phyloP scores from a whole-genome alignment of 108 stramenopile genomes.

The Nannochloropsis granulata region DNA sequence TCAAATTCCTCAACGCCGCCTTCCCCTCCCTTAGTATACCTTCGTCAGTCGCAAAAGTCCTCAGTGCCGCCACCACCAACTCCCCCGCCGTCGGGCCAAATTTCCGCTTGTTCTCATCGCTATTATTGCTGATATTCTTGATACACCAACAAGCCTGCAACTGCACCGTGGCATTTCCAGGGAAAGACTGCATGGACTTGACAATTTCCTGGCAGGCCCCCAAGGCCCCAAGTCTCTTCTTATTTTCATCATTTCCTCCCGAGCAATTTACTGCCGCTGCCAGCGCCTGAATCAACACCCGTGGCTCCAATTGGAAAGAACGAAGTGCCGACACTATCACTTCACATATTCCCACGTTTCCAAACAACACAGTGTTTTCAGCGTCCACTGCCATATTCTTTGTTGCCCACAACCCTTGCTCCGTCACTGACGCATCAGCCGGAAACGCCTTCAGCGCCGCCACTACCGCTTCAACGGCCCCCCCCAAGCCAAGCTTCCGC shows the following conservation, averaged over 20 bases:
- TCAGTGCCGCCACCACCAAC: not conserved
- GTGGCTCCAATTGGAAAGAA: not conserved
- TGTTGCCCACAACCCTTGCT: not conserved
- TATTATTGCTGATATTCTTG: not conserved
- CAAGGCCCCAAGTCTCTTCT: not conserved
- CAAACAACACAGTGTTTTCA: not conserved
- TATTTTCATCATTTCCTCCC: not conserved
- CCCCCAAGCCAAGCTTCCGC: not conserved
- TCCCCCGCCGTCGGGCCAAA: not conserved
- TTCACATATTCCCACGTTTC: not conserved
- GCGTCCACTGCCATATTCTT: not conserved
- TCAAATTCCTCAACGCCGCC: not conserved
- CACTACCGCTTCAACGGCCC: not conserved
- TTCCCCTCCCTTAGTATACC: not conserved
- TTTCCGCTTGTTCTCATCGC: not conserved
- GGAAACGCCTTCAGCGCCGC: not conserved
- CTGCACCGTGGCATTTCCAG: not conserved
- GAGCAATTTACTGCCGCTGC: not conserved
- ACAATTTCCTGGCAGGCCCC: not conserved
- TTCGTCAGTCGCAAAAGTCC: not conserved
- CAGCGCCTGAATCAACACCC: not conserved
- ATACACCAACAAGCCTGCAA: not conserved
- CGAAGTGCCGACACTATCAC: not conserved
- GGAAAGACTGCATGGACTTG: not conserved
- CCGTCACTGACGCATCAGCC: not conserved